phyloP scores from a whole-genome alignment of 768 basidiomycete genomes.

The Hygrocybe punicea region DNA sequence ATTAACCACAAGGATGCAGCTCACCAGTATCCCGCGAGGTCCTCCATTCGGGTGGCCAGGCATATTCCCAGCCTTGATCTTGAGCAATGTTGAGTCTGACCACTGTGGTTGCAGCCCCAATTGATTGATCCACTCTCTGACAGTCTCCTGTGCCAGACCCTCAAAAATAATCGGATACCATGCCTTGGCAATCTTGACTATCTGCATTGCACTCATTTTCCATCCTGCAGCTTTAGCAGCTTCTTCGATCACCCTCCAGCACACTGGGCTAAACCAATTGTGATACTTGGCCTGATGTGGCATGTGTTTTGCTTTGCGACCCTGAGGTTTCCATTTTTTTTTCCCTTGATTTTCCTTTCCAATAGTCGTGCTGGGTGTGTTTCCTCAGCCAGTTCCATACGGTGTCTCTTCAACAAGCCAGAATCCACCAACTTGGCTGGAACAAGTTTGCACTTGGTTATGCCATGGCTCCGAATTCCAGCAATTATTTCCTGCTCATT shows the following conservation, averaged over 20 bases:
- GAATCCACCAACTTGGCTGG: not conserved
- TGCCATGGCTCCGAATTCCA: conserved; percentile 7
- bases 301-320: conserved; percentile 7
- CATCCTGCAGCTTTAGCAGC: not conserved
- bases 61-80: conserved; percentile 3
- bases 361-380: not conserved
- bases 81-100: conserved; percentile 2
- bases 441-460: conserved; percentile 12
- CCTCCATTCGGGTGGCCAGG: conserved; percentile 15
- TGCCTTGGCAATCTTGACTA: not conserved
- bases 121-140: not conserved
- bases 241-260: conserved; percentile 5
- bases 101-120: not conserved
- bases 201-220: conserved; percentile 2
- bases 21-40: conserved; percentile 10
- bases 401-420: not conserved
- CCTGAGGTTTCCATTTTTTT: not conserved
- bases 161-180: conserved; percentile 4
- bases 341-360: not conserved
- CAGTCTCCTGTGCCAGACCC: not conserved
- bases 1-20: not conserved
- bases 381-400: not conserved
- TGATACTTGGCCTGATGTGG: not conserved
- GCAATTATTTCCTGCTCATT: not conserved
- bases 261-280: conserved; percentile 11